A percentile compares a stretch with the other conserved stretches of the same genome.
Evolutionary conservation across 139 green algal genomes (phyloP).

Genomic region (Chlamydomonas sphaeroides): DNA sequence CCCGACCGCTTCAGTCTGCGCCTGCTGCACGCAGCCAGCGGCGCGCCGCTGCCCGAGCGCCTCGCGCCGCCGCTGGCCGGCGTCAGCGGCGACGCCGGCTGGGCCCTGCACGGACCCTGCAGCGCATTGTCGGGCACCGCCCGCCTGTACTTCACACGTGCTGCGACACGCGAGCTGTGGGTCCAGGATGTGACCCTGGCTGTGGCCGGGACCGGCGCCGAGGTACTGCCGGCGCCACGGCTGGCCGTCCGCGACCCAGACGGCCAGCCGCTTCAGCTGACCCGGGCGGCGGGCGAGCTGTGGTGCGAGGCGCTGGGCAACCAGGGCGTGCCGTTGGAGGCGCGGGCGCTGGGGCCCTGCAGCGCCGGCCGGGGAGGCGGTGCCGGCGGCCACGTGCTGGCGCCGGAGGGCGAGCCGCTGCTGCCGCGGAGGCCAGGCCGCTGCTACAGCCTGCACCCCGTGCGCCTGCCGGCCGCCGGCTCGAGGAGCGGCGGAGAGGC

Average conservation of each 20-base stretch:
- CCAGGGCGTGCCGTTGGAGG: constrained; percentile 17
- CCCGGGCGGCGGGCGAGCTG: not conserved
- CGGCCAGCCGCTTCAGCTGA: constrained; percentile 11
- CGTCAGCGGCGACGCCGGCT: constrained; percentile 22
- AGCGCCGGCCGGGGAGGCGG: not conserved
- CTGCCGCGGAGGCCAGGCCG: not conserved
- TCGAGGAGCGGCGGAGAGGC: not conserved
- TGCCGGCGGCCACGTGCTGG: not conserved
- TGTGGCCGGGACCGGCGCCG: not conserved
- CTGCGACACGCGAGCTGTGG: constrained; percentile 22
- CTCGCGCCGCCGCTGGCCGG: not conserved
- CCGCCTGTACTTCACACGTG: constrained; percentile 24
- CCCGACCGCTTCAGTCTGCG: constrained; percentile 8
- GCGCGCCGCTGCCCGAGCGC: too few relatives aligned
- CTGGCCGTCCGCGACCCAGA: not conserved
- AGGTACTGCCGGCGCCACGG: not conserved
- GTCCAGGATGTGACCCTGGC: not conserved
- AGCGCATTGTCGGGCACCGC: not conserved
- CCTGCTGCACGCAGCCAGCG: not conserved
- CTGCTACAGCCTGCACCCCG: not conserved
- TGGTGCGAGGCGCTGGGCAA: constrained; percentile 7
- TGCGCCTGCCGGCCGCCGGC: not conserved
- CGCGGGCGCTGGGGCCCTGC: not conserved
- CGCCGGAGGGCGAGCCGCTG: not conserved
- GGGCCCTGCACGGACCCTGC: not conserved